Evolutionary conservation across 441 rosid genomes (phyloP).

Genomic region (Kokia cookei): DNA sequence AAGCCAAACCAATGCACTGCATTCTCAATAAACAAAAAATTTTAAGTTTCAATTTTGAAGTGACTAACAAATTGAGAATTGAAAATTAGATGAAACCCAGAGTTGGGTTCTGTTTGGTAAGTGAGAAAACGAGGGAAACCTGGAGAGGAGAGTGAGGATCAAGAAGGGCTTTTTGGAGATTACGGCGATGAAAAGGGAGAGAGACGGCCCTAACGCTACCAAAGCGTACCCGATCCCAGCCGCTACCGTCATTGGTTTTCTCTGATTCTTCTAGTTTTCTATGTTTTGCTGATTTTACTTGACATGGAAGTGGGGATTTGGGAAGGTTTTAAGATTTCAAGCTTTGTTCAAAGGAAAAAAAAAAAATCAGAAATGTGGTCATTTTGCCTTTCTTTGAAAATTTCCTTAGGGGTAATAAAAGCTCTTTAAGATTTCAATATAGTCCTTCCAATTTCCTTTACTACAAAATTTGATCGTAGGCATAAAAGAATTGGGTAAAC

Average conservation of each 20-base stretch:
- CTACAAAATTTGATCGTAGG: no score
- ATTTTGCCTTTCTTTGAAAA: no score
- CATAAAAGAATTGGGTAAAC: no score
- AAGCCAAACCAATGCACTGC: conserved; percentile 87
- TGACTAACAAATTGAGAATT: not conserved
- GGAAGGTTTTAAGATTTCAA: not conserved
- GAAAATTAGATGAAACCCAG: not conserved
- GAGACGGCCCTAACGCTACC: conserved; percentile 84
- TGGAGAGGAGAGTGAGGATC: conserved; percentile 88
- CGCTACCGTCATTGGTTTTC: conserved; percentile 51
- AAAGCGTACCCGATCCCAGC: conserved; percentile 93
- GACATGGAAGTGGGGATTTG: conserved; percentile 1
- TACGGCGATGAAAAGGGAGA: conserved; percentile 77
- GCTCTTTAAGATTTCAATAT: not conserved
- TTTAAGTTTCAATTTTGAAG: not conserved
- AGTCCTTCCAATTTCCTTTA: not conserved
- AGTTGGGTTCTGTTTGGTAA: not conserved
- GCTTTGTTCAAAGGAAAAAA: not conserved
- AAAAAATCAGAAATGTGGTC: not conserved
- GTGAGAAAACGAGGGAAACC: conserved; percentile 29
- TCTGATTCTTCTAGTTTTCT: not conserved
- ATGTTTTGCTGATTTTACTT: not conserved
- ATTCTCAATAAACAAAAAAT: not conserved
- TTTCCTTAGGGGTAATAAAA: not conserved
- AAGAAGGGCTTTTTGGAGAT: conserved; percentile 88